Base-by-base conservation (phyloP, 2,329 filamentous ascomycete genomes). In the Colletotrichum sidae region DNA sequence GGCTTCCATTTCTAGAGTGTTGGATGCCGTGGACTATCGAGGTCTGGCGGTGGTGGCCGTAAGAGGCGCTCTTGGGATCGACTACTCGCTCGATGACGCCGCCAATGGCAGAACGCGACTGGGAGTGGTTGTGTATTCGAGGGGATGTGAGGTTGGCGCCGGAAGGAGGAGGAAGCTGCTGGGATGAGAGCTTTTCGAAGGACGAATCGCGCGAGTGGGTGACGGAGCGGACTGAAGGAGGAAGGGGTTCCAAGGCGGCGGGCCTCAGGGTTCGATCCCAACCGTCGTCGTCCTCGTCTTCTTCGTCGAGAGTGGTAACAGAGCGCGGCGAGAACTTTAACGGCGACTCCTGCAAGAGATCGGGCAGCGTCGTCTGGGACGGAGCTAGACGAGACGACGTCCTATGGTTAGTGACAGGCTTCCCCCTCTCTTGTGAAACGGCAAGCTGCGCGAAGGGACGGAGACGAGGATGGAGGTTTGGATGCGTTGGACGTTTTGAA, bases 1-100 rank as follows among this genome's bases (percentile, higher is more conserved):
- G 88, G 80, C 94, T 97, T 72, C 94, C 92, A 85, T 96, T 97
- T 79, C 95, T 85, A 72, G 88, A 88, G 87, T 99, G 96, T 77
- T 97, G 94, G 70, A 97, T 90, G 73, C 96, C 95, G 88, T 98
- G 93, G 62, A 98, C 94, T 72, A 98, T 97, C 53, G 95, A 98
- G 1, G 95, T 97, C 81, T 99, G 94, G 60, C 96, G 90, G 79
- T 98, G 94, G 77, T 99, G 94, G 65, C 92, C 93, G 83, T 98
- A 89, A 33, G 82, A 73, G 39, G 80, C 80, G 47, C 79, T 78
- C 73, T 88, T 89, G 52, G 80, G 82, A 70, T 89, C 87, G 65
- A 84, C 77, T n/a, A 81, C 74, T 69, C 85, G 82, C 71, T 88
- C 86, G 65, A 83, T 76, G 55, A 83, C 75, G 38, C 76, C 77